These are phyloP conservation scores for Dictyostelium capitatum DNA, from an alignment of 78 protist species.

Conservation along the genomic window DNA sequence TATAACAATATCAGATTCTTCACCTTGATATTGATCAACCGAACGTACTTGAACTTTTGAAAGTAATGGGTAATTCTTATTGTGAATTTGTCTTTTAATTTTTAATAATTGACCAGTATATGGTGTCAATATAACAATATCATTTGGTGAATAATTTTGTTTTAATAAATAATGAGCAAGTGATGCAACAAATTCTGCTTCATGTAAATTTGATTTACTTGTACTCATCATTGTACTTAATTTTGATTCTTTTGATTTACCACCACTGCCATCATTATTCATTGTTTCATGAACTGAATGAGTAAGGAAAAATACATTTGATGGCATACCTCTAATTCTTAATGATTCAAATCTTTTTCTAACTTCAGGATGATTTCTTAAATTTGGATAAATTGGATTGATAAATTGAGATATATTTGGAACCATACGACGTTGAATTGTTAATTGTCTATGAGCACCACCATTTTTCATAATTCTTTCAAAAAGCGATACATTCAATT, in stretches of 20 bases:
- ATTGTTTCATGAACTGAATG: slow-evolving; percentile 70
- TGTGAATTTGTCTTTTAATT: background rate
- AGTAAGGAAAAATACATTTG: slow-evolving; percentile 62
- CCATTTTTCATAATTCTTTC: slow-evolving; percentile 86
- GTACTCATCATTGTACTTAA: background rate
- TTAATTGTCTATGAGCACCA: slow-evolving; percentile 34
- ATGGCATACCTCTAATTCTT: slow-evolving; percentile 44
- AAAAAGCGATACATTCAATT: slow-evolving; percentile 85
- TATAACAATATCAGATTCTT: slow-evolving; percentile 86
- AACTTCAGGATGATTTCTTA: slow-evolving; percentile 38
- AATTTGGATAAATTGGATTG: slow-evolving; percentile 61
- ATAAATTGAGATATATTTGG: slow-evolving; percentile 88
- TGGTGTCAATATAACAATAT: slow-evolving; percentile 86
- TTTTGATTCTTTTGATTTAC: background rate
- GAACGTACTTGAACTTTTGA: slow-evolving; percentile 75
- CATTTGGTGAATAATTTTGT: slow-evolving; percentile 54
- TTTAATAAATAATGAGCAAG: slow-evolving; percentile 43
- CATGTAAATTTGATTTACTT: slow-evolving; percentile 68
- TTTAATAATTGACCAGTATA: slow-evolving; percentile 91
- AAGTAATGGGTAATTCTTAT: background rate
- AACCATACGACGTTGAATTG: slow-evolving; percentile 91
- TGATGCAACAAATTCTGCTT: slow-evolving; percentile 59
- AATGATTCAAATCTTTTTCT: background rate
- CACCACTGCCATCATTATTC: background rate
- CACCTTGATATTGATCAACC: slow-evolving; percentile 95